These are phyloP conservation scores for Prunus dulcis DNA, from an alignment of 306 rosid species.

Conservation along the genomic window DNA sequence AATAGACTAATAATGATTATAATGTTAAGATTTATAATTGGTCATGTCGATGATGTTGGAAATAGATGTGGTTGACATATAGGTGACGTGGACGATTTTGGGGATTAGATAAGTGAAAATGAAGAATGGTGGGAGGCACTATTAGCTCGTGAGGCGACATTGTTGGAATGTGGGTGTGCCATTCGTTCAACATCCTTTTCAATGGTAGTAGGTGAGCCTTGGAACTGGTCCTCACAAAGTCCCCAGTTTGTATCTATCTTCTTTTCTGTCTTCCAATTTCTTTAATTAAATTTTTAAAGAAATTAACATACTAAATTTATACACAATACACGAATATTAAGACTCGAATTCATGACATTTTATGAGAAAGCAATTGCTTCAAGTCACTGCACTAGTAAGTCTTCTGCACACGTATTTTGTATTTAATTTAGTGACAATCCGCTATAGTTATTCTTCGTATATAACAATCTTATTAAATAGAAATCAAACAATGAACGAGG, in stretches of 20 bases:
- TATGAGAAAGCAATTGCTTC: fast-evolving
- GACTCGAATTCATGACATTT: fast-evolving
- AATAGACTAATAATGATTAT: too few relatives aligned
- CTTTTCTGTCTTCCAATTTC: too few relatives aligned
- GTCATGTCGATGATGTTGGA: too few relatives aligned
- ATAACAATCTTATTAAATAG: too few relatives aligned
- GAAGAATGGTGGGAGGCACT: background rate
- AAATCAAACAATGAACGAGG: too few relatives aligned
- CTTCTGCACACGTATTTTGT: too few relatives aligned
- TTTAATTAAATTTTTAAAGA: too few relatives aligned
- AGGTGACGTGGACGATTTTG: background rate
- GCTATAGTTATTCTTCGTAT: too few relatives aligned
- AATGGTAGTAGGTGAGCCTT: slow-evolving; percentile 18
- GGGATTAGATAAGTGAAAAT: background rate
- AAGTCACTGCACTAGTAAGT: fast-evolving
- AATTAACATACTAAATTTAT: too few relatives aligned
- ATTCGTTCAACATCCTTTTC: background rate
- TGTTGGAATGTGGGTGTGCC: slow-evolving; percentile 3
- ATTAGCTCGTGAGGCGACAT: background rate
- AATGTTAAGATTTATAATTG: too few relatives aligned
- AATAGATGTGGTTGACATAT: background rate
- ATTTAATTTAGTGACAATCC: too few relatives aligned
- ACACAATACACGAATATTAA: too few relatives aligned
- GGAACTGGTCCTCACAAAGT: background rate
- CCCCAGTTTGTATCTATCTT: background rate